A percentile compares a stretch with the other conserved stretches of the same genome.
These are phyloP conservation scores for Clavaria fumosa DNA, from an alignment of 768 basidiomycete genomes.

Conservation along the genomic window DNA sequence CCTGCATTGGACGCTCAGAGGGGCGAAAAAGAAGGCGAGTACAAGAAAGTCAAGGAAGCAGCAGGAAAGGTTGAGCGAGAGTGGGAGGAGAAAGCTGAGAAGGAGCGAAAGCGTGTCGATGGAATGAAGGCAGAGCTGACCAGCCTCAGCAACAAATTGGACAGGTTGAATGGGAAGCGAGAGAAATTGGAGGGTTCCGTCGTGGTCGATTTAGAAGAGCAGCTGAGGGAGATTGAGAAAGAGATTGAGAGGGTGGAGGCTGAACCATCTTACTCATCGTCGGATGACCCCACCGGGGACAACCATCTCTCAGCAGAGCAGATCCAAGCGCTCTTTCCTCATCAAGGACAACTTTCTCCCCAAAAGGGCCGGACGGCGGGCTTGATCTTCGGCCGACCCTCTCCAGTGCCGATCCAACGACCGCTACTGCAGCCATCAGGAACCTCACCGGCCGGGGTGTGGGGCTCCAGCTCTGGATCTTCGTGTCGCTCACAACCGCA, in stretches of 20 bases:
- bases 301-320: constrained; percentile 1
- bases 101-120: constrained; percentile 6
- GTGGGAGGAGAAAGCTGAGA: constrained; percentile 29
- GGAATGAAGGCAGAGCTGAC: constrained; percentile 16
- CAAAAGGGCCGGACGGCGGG: too few species aligned
- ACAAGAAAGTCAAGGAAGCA: constrained; percentile 21
- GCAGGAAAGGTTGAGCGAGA: constrained; percentile 30
- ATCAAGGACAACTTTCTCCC: constrained; percentile 9
- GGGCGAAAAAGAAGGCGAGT: constrained; percentile 26
- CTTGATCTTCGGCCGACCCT: constrained; percentile 12
- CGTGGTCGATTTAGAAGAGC: constrained; percentile 52
- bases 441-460: constrained; percentile 4
- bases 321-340: neutral
- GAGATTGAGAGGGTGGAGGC: constrained; percentile 34
- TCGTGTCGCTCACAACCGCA: too few species aligned
- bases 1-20: constrained; percentile 14
- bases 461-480: neutral
- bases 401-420: constrained; percentile 10
- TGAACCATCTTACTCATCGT: constrained; percentile 1
- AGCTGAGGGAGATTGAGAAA: constrained; percentile 39
- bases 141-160: constrained; percentile 41
- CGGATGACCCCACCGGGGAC: constrained; percentile 8
- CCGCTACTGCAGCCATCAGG: constrained; percentile 4
- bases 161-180: constrained; percentile 46
- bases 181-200: constrained; percentile 47